Conservation (phyloP, 2,329 filamentous ascomycete species). For the Ceratocystis destructans region DNA sequence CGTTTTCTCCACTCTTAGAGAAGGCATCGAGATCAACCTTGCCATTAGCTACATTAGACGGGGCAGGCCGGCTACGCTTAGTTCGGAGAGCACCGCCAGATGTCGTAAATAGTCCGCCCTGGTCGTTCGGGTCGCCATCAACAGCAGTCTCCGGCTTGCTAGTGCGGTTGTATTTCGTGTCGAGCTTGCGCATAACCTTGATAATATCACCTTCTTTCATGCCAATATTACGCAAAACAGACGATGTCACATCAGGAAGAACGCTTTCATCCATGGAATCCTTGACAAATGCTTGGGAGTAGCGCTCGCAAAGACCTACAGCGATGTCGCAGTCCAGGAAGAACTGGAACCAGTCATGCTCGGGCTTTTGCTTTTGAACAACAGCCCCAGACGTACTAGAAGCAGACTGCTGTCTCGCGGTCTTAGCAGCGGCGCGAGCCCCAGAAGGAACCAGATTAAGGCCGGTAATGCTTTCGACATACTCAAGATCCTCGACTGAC, state of each 20-base stretch:
- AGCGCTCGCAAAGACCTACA: conserved; percentile 85
- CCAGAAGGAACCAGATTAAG: conserved; percentile 18
- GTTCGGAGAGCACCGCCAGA: conserved; percentile 83
- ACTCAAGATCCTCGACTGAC: conserved; percentile 88
- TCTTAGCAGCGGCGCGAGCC: conserved; percentile 31
- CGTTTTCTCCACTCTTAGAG: conserved; percentile 38
- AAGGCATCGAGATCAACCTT: conserved; percentile 80
- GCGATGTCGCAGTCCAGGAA: conserved; percentile 87
- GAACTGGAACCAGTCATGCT: conserved; percentile 99
- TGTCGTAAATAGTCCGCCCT: conserved; percentile 71
- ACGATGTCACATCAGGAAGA: conserved; percentile 74
- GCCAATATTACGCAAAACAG: conserved; percentile 73
- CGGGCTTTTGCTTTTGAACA: conserved; percentile 46
- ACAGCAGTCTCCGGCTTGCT: conserved; percentile 42
- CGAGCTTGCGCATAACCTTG: conserved; percentile 80
- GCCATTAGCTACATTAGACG: conserved; percentile 73
- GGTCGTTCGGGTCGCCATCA: conserved; percentile 44
- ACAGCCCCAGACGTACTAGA: conserved; percentile 42
- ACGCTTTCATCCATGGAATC: conserved; percentile 96
- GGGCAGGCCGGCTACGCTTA: conserved; percentile 83
- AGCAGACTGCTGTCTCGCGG: conserved; percentile 29
- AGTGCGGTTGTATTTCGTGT: conserved; percentile 61
- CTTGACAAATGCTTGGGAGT: conserved; percentile 73
- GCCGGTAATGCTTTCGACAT: conserved; percentile 56
- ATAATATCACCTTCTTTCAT: conserved; percentile 92